These are phyloP conservation scores for Candida sakaeoensis DNA, from an alignment of 805 yeast species.

Conservation along the genomic window DNA sequence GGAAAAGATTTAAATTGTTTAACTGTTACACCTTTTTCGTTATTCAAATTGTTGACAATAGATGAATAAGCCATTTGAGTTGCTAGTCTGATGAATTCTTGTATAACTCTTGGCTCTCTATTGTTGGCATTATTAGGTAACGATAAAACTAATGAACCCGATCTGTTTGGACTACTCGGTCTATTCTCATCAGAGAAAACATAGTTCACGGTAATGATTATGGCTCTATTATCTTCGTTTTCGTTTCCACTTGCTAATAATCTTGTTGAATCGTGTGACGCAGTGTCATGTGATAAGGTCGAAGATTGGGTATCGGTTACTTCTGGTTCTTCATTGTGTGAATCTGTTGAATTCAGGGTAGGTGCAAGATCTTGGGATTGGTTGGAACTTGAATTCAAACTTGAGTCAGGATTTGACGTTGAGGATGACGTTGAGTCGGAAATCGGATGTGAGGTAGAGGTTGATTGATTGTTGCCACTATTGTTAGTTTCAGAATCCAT, in stretches of 20 bases:
- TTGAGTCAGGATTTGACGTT: background rate
- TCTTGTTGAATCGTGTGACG: background rate
- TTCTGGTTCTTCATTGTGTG: constrained; percentile 6
- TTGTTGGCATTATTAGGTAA: constrained; percentile 64
- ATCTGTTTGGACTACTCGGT: constrained; percentile 36
- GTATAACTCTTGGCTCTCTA: constrained; percentile 56
- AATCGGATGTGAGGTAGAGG: background rate
- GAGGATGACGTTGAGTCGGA: background rate
- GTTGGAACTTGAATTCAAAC: background rate
- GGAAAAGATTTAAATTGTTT: constrained; percentile 53
- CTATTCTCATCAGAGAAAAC: constrained; percentile 39
- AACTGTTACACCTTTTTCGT: constrained; percentile 49
- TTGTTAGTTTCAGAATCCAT: background rate
- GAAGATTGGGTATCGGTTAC: constrained; percentile 1
- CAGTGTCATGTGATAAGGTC: background rate
- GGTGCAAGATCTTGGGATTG: background rate
- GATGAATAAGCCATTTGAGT: constrained; percentile 68
- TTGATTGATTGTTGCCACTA: background rate
- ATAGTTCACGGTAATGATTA: constrained; percentile 42
- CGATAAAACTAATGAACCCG: constrained; percentile 60
- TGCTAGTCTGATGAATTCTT: constrained; percentile 60
- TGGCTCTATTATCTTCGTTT: constrained; percentile 24
- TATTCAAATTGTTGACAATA: constrained; percentile 47
- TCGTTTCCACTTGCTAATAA: background rate
- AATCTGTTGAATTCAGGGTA: background rate